Evolutionary conservation across 2,329 filamentous ascomycete genomes (phyloP), one percentile per base, ranked within the genome.

Genomic region (Dactylellina leptospora): DNA sequence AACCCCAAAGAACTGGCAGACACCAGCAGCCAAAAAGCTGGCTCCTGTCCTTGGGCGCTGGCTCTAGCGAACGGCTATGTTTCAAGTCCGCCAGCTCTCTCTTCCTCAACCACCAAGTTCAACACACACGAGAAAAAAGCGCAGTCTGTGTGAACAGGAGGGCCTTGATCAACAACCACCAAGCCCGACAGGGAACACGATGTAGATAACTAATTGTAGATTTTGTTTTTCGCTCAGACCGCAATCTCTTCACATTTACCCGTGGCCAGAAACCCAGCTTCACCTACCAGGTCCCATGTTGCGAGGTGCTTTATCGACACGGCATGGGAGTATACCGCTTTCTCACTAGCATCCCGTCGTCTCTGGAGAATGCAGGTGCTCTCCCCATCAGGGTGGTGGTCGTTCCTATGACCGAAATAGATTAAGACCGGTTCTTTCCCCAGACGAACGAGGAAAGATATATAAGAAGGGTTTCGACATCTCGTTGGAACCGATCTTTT

Each of bases 11-110:
- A 40, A 40, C 36, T 40, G 36, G 36, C 36, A 18, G n/a, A 9
- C 16, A 40, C 40, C 9, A 47, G 27, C 23, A 51, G n/a, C 50
- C 25, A 48, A 28, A 25, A 25, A n/a, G n/a, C n/a, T n/a, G n/a
- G n/a, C n/a, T n/a, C n/a, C n/a, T 40, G 68, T 60, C 68, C 42
- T 54, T 58, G 66, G 59, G 59, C n/a, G n/a, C 68, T 72, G 44
- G 59, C 11, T 36, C 66, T 59, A 72, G 68, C 68, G 68, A 72
- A 64, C 68, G 59, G 68, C 59, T 60, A 23, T 72, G 68, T 72
- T 72, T 72, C 68, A 72, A 45, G 64, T 36, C 56, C 20, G 16
- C 27, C 13, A 11, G 4, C 25, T 45, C 36, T 47, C n/a, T n/a
- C n/a, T n/a, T n/a, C n/a, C 28, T 18, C 22, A 23, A 51, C 66